Evolutionary conservation across 1,284 basidiomycete species (phyloP).

Genomic region (Uromyces viciae-fabae): DNA sequence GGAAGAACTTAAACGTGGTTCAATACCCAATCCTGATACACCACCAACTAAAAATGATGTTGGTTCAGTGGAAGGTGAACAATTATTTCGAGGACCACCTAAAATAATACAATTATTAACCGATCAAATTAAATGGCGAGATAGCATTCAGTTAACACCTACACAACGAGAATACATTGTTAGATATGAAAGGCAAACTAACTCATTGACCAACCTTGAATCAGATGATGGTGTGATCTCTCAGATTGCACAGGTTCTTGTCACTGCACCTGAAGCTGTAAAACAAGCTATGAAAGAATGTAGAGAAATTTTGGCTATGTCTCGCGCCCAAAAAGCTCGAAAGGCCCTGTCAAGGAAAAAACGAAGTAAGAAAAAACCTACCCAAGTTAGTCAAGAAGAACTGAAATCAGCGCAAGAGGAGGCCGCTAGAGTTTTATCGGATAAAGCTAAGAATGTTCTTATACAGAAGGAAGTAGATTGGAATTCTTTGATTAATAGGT

Average conservation of each 20-base stretch:
- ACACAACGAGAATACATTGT: constrained; percentile 40
- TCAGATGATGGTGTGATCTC: constrained; percentile 24
- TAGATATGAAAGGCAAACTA: constrained; percentile 1
- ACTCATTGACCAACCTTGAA: constrained; percentile 12
- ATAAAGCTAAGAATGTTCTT: constrained; percentile 38
- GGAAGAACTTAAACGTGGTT: constrained; percentile 38
- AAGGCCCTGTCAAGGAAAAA: constrained; percentile 5
- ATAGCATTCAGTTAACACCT: constrained; percentile 31
- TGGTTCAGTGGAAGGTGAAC: neutral
- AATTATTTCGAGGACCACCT: constrained; percentile 11
- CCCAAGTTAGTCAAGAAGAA: neutral
- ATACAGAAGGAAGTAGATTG: constrained; percentile 41
- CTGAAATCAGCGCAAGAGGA: constrained; percentile 28
- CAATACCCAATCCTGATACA: constrained; percentile 31
- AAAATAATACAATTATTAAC: constrained; percentile 26
- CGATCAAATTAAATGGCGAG: constrained; percentile 39
- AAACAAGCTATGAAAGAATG: neutral
- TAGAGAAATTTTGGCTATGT: neutral
- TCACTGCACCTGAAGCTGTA: constrained; percentile 36
- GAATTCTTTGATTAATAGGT: constrained; percentile 39
- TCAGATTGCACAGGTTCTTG: constrained; percentile 12
- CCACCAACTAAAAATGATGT: constrained; percentile 26
- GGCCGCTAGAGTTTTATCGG: constrained; percentile 26
- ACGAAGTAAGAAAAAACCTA: neutral
- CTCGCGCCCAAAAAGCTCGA: constrained; percentile 12